A percentile compares a stretch with the other conserved stretches of the same genome.
Evolutionary conservation across 2,329 filamentous ascomycete species (phyloP).

Genomic region (Blastomyces parvus): DNA sequence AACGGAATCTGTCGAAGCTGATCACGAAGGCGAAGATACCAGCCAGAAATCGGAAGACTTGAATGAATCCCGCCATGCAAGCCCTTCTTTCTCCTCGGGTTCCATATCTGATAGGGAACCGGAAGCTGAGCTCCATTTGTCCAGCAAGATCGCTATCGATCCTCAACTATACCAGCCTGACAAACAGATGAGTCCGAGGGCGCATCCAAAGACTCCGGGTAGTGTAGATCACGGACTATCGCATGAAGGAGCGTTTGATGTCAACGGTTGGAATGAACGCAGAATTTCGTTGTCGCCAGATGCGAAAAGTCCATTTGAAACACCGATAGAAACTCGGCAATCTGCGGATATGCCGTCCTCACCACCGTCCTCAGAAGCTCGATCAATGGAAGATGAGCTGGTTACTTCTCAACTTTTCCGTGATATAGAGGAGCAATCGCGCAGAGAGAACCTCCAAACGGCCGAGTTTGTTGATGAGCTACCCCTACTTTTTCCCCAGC

Average conservation of each 20-base stretch:
- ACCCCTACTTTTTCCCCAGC: background rate
- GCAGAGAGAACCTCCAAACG: background rate
- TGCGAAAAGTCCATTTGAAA: background rate
- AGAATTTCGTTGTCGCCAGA: background rate
- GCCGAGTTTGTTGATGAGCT: background rate
- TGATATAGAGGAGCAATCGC: background rate
- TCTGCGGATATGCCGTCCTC: background rate
- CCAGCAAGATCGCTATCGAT: background rate
- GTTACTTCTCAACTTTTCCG: background rate
- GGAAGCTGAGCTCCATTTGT: background rate
- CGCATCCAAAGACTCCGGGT: background rate
- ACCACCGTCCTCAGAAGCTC: background rate
- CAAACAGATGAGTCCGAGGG: background rate
- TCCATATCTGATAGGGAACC: background rate
- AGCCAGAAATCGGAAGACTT: background rate
- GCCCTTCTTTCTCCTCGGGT: background rate
- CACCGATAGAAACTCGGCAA: background rate
- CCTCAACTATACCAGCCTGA: slow-evolving; percentile 1
- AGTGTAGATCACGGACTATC: background rate
- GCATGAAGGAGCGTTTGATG: background rate
- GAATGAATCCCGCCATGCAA: background rate
- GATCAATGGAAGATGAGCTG: background rate
- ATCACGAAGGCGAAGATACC: background rate
- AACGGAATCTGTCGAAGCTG: background rate
- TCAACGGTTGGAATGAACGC: background rate